Evolutionary conservation across 805 yeast species (phyloP).

Genomic region (Myxozyma sirexii): DNA sequence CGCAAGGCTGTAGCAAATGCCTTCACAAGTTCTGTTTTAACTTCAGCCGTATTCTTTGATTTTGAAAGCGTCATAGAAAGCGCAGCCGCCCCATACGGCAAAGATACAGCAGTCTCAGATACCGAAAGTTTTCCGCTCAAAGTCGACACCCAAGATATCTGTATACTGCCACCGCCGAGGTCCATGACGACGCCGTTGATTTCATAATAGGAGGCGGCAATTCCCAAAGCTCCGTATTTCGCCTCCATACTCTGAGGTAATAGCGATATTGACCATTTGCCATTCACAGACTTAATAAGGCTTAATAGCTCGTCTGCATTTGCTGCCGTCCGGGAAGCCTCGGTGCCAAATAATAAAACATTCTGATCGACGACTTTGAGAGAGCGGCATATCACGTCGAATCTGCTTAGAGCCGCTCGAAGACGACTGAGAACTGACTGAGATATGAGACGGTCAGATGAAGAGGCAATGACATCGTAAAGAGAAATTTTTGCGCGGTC

Average conservation of each 20-base stretch:
- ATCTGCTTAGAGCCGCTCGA: conserved; percentile 64
- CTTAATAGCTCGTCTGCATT: conserved; percentile 62
- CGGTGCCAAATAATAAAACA: conserved; percentile 72
- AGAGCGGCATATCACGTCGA: conserved; percentile 69
- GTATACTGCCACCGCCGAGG: conserved; percentile 72
- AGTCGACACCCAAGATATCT: conserved; percentile 68
- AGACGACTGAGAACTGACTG: conserved; percentile 59
- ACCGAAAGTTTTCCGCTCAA: conserved; percentile 57
- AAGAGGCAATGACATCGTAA: conserved; percentile 52
- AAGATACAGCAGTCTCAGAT: conserved; percentile 59
- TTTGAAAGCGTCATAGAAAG: conserved; percentile 56
- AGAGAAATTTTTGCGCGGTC: conserved; percentile 72
- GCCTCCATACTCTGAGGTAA: conserved; percentile 68
- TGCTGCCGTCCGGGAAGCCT: conserved; percentile 70
- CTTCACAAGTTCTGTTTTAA: conserved; percentile 51
- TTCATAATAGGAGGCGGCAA: conserved; percentile 69
- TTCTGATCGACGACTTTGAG: conserved; percentile 64
- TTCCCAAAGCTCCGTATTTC: conserved; percentile 68
- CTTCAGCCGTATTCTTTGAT: conserved; percentile 37
- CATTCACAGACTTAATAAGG: conserved; percentile 59
- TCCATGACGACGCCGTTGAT: conserved; percentile 72
- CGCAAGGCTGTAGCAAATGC: conserved; percentile 47
- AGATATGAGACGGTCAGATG: conserved; percentile 35
- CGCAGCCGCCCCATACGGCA: conserved; percentile 75
- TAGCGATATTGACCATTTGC: conserved; percentile 62